Percentiles rank a stretch among this genome's conserved stretches.
phyloP scores from a whole-genome alignment of 768 basidiomycete genomes.

The Mycena olivaceomarginata region DNA sequence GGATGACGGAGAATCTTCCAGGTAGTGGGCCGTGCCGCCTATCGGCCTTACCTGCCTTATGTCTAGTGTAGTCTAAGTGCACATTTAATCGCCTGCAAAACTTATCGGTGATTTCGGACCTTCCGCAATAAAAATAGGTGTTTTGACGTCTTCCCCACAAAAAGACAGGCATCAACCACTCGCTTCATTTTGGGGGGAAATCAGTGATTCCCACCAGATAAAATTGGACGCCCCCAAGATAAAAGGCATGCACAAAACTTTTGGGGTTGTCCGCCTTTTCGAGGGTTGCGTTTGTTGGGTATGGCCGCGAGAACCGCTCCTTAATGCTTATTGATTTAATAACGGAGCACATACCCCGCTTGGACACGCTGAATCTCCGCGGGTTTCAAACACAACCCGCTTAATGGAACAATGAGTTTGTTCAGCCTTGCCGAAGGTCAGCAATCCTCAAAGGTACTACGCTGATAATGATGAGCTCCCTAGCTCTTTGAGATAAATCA shows the following conservation, averaged over 20 bases:
- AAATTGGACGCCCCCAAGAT: conserved; percentile 4
- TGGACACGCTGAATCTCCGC: conserved; percentile 3
- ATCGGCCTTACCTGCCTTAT: too few species aligned
- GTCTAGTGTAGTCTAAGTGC: too few species aligned
- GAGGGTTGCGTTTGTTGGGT: conserved; percentile 1
- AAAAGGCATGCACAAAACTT: neutral
- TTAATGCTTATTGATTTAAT: neutral
- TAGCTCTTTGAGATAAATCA: conserved; percentile 4
- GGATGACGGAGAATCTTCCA: too few species aligned
- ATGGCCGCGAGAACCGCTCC: conserved; percentile 1
- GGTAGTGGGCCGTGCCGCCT: too few species aligned
- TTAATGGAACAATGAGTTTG: neutral
- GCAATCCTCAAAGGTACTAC: neutral
- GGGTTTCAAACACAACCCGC: conserved; percentile 3
- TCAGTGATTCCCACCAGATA: conserved; percentile 3
- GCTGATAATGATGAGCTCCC: neutral
- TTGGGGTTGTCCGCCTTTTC: conserved; percentile 3
- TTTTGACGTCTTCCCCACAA: neutral
- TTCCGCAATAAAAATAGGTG: conserved; percentile 14
- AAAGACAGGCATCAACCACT: conserved; percentile 4
- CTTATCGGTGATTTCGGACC: neutral
- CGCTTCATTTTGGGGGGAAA: conserved; percentile 5
- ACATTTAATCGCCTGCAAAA: neutral
- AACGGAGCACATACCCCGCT: neutral
- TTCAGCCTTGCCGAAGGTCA: too few species aligned